These are phyloP conservation scores for Scenedesmus sp. DNA, from an alignment of 163 green algal genomes.

Conservation along the genomic window DNA sequence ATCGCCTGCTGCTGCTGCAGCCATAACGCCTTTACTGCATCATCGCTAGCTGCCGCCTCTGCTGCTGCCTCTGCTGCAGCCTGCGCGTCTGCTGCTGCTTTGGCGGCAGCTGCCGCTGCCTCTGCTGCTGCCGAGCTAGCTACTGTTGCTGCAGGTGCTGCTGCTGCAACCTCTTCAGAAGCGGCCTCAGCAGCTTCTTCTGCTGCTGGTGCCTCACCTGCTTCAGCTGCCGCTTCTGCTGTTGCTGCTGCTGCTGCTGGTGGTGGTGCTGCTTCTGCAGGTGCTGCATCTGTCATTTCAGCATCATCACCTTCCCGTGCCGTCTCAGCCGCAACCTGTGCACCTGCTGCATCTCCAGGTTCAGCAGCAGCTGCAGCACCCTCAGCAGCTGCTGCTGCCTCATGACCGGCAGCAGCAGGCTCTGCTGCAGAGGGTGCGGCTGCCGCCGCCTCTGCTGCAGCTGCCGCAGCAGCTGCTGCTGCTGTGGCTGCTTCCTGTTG, in stretches of 20 bases:
- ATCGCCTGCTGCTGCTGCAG: constrained; percentile 53
- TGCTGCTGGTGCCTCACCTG: constrained; percentile 36
- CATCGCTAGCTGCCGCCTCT: constrained; percentile 39
- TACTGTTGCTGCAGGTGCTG: constrained; percentile 40
- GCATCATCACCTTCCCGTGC: constrained; percentile 1
- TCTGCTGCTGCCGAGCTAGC: constrained; percentile 30
- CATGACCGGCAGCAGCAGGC: constrained; percentile 1
- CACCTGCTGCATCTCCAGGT: constrained; percentile 20
- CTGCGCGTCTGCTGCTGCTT: not conserved
- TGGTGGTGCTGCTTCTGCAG: not conserved
- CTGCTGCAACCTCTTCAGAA: constrained; percentile 6
- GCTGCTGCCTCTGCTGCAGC: constrained; percentile 47
- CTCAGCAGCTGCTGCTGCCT: constrained; percentile 26
- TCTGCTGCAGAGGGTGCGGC: constrained; percentile 22
- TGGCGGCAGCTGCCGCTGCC: constrained; percentile 28
- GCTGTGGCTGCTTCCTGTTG: constrained; percentile 14
- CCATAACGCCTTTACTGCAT: constrained; percentile 58
- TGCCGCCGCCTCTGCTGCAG: not conserved
- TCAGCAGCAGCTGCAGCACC: constrained; percentile 30
- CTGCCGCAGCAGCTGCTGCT: constrained; percentile 47
- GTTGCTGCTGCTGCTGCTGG: not conserved
- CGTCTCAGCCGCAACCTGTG: constrained; percentile 38
- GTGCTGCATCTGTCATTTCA: constrained; percentile 6
- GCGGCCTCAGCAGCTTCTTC: constrained; percentile 33
- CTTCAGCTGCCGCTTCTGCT: constrained; percentile 29